phyloP scores from a whole-genome alignment of 2,329 filamentous ascomycete species.

The Lasiodiplodia hormozganensis region DNA sequence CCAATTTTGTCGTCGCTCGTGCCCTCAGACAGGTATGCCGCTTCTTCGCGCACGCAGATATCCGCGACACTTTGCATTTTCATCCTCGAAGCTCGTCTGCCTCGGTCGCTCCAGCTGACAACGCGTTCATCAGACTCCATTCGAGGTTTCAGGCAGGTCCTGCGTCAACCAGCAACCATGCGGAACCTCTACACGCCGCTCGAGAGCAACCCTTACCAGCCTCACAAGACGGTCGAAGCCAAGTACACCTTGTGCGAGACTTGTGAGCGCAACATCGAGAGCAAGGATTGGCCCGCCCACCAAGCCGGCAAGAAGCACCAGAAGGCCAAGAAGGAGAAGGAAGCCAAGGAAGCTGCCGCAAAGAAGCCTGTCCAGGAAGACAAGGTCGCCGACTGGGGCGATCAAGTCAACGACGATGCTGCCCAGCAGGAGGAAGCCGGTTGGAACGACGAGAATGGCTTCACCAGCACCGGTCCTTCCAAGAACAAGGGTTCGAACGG shows the following conservation, averaged over 20 bases:
- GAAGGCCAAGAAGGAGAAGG: slow-evolving; percentile 33
- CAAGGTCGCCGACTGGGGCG: slow-evolving; percentile 13
- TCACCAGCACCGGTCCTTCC: neutral
- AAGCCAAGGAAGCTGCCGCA: slow-evolving; percentile 25
- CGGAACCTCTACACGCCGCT: neutral
- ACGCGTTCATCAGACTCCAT: neutral
- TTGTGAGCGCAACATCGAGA: slow-evolving; percentile 41
- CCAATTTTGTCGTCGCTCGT: neutral
- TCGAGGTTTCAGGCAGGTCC: neutral
- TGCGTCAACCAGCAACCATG: neutral
- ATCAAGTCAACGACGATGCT: slow-evolving; percentile 26
- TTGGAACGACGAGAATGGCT: slow-evolving; percentile 31
- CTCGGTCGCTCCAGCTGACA: neutral
- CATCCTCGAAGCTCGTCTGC: neutral
- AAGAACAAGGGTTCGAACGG: slow-evolving; percentile 27
- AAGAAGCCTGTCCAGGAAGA: slow-evolving; percentile 3
- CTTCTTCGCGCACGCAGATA: neutral
- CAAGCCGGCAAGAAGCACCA: slow-evolving; percentile 44
- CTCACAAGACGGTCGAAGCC: slow-evolving; percentile 35
- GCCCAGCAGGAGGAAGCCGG: slow-evolving; percentile 24
- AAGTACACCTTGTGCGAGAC: slow-evolving; percentile 39
- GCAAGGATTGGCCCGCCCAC: slow-evolving; percentile 42
- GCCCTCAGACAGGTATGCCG: slow-evolving; percentile 8
- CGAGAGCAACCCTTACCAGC: slow-evolving; percentile 36
- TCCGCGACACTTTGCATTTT: neutral